A percentile compares a stretch with the other conserved stretches of the same genome.
Conservation (phyloP, 352 stramenopile genomes). For the Globisporangium yorkense region DNA sequence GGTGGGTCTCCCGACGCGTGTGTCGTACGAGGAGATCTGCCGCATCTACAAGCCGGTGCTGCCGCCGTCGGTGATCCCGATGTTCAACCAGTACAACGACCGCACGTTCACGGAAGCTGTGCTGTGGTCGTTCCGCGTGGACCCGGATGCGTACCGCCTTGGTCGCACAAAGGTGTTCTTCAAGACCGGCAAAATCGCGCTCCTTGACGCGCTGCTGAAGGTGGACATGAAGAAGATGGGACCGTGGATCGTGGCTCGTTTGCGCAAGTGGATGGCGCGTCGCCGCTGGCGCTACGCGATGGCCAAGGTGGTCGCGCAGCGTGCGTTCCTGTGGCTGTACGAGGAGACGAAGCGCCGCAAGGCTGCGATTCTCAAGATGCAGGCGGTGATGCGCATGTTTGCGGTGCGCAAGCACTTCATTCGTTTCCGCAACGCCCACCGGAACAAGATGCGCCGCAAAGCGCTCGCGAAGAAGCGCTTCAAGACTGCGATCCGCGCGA, state of each 20-base stretch:
- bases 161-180: conserved; percentile 90
- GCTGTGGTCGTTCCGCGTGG: conserved; percentile 88
- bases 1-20: conserved; percentile 84
- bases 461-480: conserved; percentile 62
- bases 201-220: conserved; percentile 83
- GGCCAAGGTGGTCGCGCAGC: conserved; percentile 81
- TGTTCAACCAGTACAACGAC: conserved; percentile 81
- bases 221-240: conserved; percentile 89
- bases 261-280: conserved; percentile 82
- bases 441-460: conserved; percentile 63
- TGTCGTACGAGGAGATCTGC: conserved; percentile 88
- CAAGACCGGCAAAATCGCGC: conserved; percentile 88
- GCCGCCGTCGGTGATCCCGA: conserved; percentile 62
- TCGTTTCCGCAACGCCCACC: conserved; percentile 51
- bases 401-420: conserved; percentile 82
- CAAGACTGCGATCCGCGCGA: conserved; percentile 56
- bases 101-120: conserved; percentile 85
- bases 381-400: conserved; percentile 84
- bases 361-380: conserved; percentile 73
- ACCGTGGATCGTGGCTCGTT: conserved; percentile 75
- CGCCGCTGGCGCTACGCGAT: conserved; percentile 80
- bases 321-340: conserved; percentile 73
- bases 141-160: conserved; percentile 80
- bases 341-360: conserved; percentile 73
- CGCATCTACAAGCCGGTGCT: conserved; percentile 83